phyloP scores from a whole-genome alignment of 116 monocot species.

The Iris pallida region DNA sequence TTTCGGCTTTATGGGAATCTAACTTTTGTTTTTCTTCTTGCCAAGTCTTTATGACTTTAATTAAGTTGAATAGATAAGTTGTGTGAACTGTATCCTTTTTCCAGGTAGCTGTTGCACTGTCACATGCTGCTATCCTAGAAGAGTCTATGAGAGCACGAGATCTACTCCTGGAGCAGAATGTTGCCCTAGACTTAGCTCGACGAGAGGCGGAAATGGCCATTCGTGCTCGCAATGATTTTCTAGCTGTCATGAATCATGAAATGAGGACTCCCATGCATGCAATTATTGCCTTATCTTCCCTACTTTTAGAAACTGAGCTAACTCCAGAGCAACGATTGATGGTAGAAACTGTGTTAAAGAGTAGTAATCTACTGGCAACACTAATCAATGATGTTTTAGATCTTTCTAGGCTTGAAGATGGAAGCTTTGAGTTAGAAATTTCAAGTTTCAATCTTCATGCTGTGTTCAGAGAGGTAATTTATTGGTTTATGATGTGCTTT shows the following conservation, averaged over 20 bases:
- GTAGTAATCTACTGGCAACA: conserved; percentile 75
- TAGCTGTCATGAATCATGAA: conserved; percentile 96
- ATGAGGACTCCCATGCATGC: conserved; percentile 87
- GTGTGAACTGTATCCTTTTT: conserved; percentile 1
- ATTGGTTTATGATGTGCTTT: background rate
- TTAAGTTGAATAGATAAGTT: background rate
- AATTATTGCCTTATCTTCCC: conserved; percentile 64
- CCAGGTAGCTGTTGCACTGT: conserved; percentile 96
- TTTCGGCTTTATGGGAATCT: no score
- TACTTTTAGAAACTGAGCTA: conserved; percentile 81
- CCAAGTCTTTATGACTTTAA: no score
- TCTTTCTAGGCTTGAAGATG: conserved; percentile 85
- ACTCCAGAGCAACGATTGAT: conserved; percentile 79
- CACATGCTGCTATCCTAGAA: conserved; percentile 94
- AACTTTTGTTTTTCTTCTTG: no score
- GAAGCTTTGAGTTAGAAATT: conserved; percentile 68
- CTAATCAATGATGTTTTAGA: conserved; percentile 90
- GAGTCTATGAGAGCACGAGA: conserved; percentile 95
- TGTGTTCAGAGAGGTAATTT: conserved; percentile 69
- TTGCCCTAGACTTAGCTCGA: conserved; percentile 82
- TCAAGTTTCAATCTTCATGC: conserved; percentile 72
- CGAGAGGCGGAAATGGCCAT: conserved; percentile 89
- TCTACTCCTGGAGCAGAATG: conserved; percentile 87
- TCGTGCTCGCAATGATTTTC: conserved; percentile 87
- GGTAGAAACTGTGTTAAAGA: conserved; percentile 83